Conservation (phyloP, 257 asterid genomes). For the Jacaranda copaia region DNA sequence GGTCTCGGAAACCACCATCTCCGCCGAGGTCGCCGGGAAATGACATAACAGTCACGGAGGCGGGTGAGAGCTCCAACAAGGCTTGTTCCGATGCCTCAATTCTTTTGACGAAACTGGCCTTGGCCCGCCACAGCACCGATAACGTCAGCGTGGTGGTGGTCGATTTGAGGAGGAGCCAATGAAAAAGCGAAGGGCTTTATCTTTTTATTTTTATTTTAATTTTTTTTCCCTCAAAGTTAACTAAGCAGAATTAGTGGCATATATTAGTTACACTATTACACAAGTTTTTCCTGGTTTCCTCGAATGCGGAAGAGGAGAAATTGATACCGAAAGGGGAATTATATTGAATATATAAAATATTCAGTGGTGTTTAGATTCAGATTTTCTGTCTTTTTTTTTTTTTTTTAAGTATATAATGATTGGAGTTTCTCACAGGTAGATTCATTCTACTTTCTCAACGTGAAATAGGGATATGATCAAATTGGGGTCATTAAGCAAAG, state of each 20-base stretch:
- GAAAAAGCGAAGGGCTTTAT: background rate
- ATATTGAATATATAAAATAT: slow-evolving; percentile 1
- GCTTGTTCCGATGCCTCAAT: slow-evolving; percentile 95
- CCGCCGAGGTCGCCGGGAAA: slow-evolving; percentile 63
- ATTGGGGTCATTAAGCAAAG: too few species aligned
- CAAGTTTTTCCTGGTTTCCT: background rate
- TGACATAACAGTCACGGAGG: slow-evolving; percentile 46
- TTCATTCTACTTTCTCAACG: background rate
- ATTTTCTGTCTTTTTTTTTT: background rate
- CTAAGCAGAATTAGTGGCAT: slow-evolving; percentile 25
- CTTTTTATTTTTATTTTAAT: background rate
- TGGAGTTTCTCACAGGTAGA: background rate
- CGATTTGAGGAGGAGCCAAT: slow-evolving; percentile 60
- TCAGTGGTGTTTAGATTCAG: background rate
- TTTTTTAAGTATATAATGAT: background rate
- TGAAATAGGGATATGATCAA: background rate
- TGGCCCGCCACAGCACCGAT: slow-evolving; percentile 88
- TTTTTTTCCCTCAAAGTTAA: slow-evolving; percentile 2
- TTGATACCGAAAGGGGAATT: background rate
- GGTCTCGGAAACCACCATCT: slow-evolving; percentile 56
- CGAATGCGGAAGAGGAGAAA: background rate
- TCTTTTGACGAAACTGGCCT: slow-evolving; percentile 84
- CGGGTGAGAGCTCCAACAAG: slow-evolving; percentile 74
- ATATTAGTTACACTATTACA: slow-evolving; percentile 24
- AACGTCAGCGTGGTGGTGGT: slow-evolving; percentile 89